phyloP scores from a whole-genome alignment of 2,329 filamentous ascomycete species.

The Aspergillus nomiae region DNA sequence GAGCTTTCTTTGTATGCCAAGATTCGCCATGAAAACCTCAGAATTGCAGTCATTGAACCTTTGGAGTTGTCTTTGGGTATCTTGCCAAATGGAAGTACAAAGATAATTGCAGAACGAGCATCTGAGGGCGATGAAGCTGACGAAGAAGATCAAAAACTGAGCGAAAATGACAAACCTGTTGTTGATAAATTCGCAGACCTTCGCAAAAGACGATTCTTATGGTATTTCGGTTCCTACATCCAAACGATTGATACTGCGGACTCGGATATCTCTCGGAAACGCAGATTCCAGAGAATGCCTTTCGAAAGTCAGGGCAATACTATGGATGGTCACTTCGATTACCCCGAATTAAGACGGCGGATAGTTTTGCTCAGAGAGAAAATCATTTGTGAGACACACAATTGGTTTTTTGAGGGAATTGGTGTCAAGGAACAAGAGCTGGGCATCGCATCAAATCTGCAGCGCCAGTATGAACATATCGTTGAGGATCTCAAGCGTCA shows the following conservation, averaged over 20 bases:
- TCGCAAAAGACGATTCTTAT: conserved; percentile 87
- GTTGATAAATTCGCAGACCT: conserved; percentile 87
- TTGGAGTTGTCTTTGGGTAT: conserved; percentile 78
- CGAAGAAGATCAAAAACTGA: conserved; percentile 32
- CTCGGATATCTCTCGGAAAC: conserved; percentile 63
- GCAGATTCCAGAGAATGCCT: conserved; percentile 76
- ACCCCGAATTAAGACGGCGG: conserved; percentile 70
- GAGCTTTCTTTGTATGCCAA: conserved; percentile 39
- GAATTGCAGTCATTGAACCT: conserved; percentile 82
- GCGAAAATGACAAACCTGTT: conserved; percentile 51
- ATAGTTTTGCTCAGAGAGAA: conserved; percentile 68
- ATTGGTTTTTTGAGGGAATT: conserved; percentile 72
- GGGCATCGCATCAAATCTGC: conserved; percentile 77
- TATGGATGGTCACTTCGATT: conserved; percentile 88
- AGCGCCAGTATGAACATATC: conserved; percentile 82
- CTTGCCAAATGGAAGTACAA: conserved; percentile 51
- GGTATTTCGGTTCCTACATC: conserved; percentile 92
- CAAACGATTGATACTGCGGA: conserved; percentile 60
- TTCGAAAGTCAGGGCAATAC: conserved; percentile 77
- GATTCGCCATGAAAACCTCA: conserved; percentile 88
- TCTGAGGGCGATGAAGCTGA: conserved; percentile 33
- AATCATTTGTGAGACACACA: conserved; percentile 69
- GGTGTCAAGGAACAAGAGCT: conserved; percentile 65
- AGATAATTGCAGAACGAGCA: conserved; percentile 31
- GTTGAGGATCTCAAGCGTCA: conserved; percentile 71